Base-by-base conservation (phyloP, 148 eudicot species). In the Rhododendron molle region DNA sequence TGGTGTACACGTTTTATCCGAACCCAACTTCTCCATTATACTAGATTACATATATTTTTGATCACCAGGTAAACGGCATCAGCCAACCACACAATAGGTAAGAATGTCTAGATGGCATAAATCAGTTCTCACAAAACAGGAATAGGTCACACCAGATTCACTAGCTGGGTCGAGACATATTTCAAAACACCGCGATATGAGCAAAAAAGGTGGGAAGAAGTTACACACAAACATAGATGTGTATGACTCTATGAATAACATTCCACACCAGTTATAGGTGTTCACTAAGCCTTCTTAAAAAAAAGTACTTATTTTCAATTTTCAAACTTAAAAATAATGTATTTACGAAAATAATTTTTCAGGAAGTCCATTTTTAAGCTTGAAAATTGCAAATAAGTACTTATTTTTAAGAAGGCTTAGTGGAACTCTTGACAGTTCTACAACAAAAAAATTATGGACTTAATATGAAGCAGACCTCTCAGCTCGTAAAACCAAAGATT, bases 401-500 rank as follows among this genome's bases (percentile, higher is more conserved):
- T 40, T 6, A 40, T 40, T 40, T 5, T 40, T 40, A 40, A 40
- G 44, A 40, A 40, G 44, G 44, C 7, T 40, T 40, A 6, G 44
- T 5, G 44, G 44, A 40, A 40, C 44, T 5, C 44, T 40, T 40
- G 6, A 40, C 44, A 40, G 7, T 40, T 40, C 8, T 40, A 40
- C 44, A 40, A 40, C 21, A 8, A 72, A 81, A 30, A 71, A 47
- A 32, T 72, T 8, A 23, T 50, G 14, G 80, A 76, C 58, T 83
- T 26, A 43, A 76, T 58, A 86, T 21, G 50, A 83, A 26, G 11
- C 91, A 47, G 89, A 97, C 99, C 99, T 97, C 88, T 95, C 93
- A 77, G 99, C 98, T 34, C 93, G 93, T 85, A 95, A 97, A 86
- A 85, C 90, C 82, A 85, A 90, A 87, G 96, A 93, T 89, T 88